Evolutionary conservation across 163 green algal species (phyloP), one percentile per base, ranked within the genome.

Genomic region (Chlamydomonas reinhardtii): DNA sequence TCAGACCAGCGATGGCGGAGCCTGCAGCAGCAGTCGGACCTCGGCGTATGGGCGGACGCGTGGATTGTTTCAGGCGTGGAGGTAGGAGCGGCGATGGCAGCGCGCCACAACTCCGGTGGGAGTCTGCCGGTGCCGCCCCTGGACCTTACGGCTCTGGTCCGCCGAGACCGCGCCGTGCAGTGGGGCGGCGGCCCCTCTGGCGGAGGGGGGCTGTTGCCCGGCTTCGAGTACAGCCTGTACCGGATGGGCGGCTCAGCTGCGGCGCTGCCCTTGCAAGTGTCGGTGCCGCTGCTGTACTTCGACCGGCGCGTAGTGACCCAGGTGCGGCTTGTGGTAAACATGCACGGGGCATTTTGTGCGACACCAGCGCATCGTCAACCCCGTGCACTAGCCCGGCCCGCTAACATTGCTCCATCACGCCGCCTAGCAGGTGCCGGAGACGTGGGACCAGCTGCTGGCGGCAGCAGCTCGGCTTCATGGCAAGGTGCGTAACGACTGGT

Each of bases 221-320:
- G 37, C 9, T 84, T 37, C 64, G 64, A 68, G 39, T 54, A 62
- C 64, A 52, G 39, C n/a, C 39, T 75, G 64, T 84, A 75, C 39
- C 76, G 76, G 17, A 66, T 68, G 39, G 76, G 76, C 29, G 76
- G 76, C n/a, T 17, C 29, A 20, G 37, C 76, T 29, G 4, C 9
- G 5, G 76, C 29, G 29, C 64, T 84, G 29, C 76, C 76, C 20
- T 64, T 84, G 37, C 27, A n/a, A 12, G 9, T 75, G 39, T 64
- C 59, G 15, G 31, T 66, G n/a, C 48, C 65, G 25, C 76, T 84
- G 39, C 76, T 84, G 64, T 75, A 84, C 64, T 84, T 56, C 39
- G 61, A 84, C n/a, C 20, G 15, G 32, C 20, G 62, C 17, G 27
- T 84, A 16, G 29, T 11, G 39, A 24, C 64, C 4, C 17, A 68